Evolutionary conservation across 108 stramenopile genomes (phyloP).

Genomic region (Nannochloropsis granulata): DNA sequence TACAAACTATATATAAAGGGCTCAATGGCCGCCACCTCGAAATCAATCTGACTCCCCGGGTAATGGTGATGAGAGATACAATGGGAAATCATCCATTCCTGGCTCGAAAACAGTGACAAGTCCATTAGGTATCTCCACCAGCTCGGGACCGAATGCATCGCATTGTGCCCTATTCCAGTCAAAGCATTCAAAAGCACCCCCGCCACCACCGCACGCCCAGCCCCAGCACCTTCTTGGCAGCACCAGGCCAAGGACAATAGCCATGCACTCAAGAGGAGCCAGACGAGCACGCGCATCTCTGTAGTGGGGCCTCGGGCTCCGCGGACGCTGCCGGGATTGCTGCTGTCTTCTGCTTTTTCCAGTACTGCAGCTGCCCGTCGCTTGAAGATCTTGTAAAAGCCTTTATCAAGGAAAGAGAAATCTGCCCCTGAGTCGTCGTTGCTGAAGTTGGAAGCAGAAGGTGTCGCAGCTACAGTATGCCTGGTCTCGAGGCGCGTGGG

Average conservation of each 20-base stretch:
- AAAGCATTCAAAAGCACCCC: neutral
- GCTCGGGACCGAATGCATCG: neutral
- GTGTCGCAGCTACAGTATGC: too few species aligned
- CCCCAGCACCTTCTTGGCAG: neutral
- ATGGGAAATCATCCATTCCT: conserved; percentile 5
- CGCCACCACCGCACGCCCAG: neutral
- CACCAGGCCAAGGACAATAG: neutral
- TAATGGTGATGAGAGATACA: neutral
- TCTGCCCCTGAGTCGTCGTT: neutral
- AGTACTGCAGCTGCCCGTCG: neutral
- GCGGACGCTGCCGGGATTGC: neutral
- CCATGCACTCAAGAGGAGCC: neutral
- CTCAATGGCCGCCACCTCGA: neutral
- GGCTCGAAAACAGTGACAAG: neutral
- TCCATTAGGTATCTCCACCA: neutral
- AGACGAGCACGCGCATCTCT: neutral
- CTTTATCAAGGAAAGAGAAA: neutral
- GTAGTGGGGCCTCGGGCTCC: neutral
- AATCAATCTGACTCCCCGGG: neutral
- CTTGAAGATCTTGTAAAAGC: conserved; percentile 1
- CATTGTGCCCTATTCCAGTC: neutral
- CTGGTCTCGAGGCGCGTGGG: too few species aligned
- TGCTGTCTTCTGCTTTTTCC: neutral
- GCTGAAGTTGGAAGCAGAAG: neutral
- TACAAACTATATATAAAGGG: neutral